A percentile compares a stretch with the other conserved stretches of the same genome.
phyloP scores from a whole-genome alignment of 495 filamentous ascomycete species.

The Lentithecium fluviatile region DNA sequence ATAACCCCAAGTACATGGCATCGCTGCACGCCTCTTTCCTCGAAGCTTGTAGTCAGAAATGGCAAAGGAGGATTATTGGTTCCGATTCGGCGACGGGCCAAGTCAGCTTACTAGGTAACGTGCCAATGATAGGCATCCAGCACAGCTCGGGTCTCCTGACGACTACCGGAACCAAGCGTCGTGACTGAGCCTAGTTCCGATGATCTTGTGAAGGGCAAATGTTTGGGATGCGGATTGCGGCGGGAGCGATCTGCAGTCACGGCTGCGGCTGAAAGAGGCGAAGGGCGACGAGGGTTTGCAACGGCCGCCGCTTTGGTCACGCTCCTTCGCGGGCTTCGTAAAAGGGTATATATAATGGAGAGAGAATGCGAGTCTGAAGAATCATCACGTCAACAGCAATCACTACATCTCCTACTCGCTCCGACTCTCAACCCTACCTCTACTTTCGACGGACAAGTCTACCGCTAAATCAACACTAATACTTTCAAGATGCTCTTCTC shows the following conservation, averaged over 20 bases:
- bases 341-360: too few relatives aligned
- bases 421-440: not conserved
- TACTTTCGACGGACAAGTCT: not conserved
- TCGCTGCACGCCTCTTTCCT: not conserved
- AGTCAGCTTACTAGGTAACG: not conserved
- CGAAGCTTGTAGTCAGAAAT: not conserved
- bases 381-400: too few relatives aligned
- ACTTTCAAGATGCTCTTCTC: not conserved
- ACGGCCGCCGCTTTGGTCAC: not conserved
- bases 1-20: not conserved
- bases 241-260: constrained; percentile 9
- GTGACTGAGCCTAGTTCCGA: not conserved
- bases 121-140: not conserved
- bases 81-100: not conserved
- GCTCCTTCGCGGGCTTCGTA: not conserved
- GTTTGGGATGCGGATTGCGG: constrained; percentile 29
- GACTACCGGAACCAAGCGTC: not conserved
- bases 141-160: not conserved
- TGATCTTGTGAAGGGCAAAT: not conserved
- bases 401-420: not conserved
- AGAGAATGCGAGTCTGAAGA: too few relatives aligned
- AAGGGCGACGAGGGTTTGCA: too few relatives aligned
- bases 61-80: not conserved
- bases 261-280: too few relatives aligned
- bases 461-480: not conserved